phyloP scores from a whole-genome alignment of 169 alveolate species.

The Eimeria necatrix region DNA sequence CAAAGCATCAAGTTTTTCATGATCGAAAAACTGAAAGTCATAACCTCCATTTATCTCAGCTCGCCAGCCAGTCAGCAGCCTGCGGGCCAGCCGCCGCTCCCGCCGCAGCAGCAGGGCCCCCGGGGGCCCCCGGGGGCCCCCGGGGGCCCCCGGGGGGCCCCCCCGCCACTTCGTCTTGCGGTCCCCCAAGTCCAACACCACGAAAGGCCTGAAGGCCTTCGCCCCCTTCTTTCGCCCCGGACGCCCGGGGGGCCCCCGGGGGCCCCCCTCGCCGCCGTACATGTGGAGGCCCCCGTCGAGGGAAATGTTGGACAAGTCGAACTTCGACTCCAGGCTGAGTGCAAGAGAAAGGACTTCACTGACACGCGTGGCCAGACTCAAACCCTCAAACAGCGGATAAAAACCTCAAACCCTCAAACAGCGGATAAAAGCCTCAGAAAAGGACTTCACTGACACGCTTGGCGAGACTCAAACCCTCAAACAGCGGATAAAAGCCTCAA shows the following conservation, averaged over 20 bases:
- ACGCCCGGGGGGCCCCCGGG: conserved; percentile 28
- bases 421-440: no score
- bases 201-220: conserved; percentile 79
- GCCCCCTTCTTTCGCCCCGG: conserved; percentile 80
- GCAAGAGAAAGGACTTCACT: neutral
- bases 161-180: conserved; percentile 91
- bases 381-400: neutral
- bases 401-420: neutral
- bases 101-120: conserved; percentile 37
- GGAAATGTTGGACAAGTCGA: conserved; percentile 86
- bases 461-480: no score
- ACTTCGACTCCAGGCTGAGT: conserved; percentile 83
- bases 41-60: conserved; percentile 95
- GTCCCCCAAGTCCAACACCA: conserved; percentile 90
- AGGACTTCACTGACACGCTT: neutral
- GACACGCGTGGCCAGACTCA: neutral
- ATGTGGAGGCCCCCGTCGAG: conserved; percentile 88
- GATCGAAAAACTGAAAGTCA: conserved; percentile 94
- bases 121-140: conserved; percentile 80
- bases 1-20: conserved; percentile 18
- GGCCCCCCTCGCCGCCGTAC: conserved; percentile 83
- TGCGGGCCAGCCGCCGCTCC: conserved; percentile 48
- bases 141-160: conserved; percentile 80
- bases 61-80: conserved; percentile 94
- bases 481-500: no score